phyloP scores from a whole-genome alignment of 306 rosid species.

The Luffa acutangula region DNA sequence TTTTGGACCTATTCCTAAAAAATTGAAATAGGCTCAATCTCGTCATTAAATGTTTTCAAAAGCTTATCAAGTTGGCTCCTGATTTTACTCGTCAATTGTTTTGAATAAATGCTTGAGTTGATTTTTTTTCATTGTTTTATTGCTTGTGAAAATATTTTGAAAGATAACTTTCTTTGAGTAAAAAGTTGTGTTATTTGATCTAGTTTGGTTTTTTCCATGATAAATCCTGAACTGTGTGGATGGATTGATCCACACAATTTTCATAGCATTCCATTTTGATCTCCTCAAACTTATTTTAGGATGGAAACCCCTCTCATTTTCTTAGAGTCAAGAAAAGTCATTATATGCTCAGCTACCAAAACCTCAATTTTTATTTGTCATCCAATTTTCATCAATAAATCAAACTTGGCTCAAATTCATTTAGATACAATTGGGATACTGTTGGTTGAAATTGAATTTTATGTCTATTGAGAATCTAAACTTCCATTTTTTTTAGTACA shows the following conservation, averaged over 20 bases:
- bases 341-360: not conserved
- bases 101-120: not conserved
- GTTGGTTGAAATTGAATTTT: not conserved
- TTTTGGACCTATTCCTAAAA: conserved; percentile 1
- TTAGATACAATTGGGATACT: not conserved
- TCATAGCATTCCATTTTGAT: not conserved
- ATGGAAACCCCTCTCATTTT: not conserved
- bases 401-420: not conserved
- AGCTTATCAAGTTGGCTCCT: not conserved
- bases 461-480: too few species aligned
- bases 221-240: not conserved
- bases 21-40: not conserved
- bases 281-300: not conserved
- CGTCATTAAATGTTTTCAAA: not conserved
- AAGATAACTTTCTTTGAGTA: not conserved
- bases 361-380: not conserved
- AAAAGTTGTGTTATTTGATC: not conserved
- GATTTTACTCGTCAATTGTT: conserved; percentile 1
- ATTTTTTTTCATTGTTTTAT: not conserved
- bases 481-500: too few species aligned
- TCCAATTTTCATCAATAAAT: not conserved
- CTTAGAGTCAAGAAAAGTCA: not conserved
- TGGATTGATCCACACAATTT: not conserved
- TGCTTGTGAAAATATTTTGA: not conserved
- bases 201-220: not conserved